Conservation (phyloP, 2,329 filamentous ascomycete species). For the Ceratocystiopsis minuta region DNA sequence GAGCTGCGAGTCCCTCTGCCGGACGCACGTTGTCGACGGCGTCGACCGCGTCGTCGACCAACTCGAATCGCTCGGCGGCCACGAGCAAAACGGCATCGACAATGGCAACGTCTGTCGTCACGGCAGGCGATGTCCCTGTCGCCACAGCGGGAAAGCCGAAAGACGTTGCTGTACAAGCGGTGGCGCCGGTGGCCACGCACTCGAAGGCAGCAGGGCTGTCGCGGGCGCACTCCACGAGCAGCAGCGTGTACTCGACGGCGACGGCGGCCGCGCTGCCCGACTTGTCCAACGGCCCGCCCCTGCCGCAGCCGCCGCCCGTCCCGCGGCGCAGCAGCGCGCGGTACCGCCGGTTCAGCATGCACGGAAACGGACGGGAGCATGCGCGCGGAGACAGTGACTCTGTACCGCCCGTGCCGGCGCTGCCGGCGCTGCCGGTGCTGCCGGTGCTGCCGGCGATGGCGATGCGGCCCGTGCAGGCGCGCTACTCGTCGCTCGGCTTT, state of each 20-base stretch:
- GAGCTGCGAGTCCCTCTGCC: constrained; percentile 1
- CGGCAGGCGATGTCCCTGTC: not conserved
- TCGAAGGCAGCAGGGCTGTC: not conserved
- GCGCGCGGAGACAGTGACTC: not conserved
- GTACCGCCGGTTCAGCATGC: constrained; percentile 8
- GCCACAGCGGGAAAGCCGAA: not conserved
- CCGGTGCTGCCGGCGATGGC: not conserved
- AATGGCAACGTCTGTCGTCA: not conserved
- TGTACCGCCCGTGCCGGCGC: not conserved
- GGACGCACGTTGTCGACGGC: constrained; percentile 11
- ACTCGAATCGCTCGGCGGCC: constrained; percentile 6
- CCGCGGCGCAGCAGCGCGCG: constrained; percentile 2
- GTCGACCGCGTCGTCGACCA: constrained; percentile 8
- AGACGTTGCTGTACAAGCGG: not conserved
- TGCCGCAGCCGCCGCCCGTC: not conserved
- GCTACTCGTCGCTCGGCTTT: too few relatives aligned
- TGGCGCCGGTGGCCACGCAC: constrained; percentile 1
- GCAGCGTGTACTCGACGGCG: constrained; percentile 3
- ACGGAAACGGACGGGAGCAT: constrained; percentile 7
- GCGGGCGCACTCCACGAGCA: not conserved
- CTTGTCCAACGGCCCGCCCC: not conserved
- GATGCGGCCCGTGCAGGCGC: too few relatives aligned
- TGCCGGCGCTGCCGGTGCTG: not conserved
- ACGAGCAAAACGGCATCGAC: constrained; percentile 2
- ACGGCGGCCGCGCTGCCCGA: not conserved